Evolutionary conservation across 345 rosid species (phyloP).

Genomic region (Bruguiera parviflora): DNA sequence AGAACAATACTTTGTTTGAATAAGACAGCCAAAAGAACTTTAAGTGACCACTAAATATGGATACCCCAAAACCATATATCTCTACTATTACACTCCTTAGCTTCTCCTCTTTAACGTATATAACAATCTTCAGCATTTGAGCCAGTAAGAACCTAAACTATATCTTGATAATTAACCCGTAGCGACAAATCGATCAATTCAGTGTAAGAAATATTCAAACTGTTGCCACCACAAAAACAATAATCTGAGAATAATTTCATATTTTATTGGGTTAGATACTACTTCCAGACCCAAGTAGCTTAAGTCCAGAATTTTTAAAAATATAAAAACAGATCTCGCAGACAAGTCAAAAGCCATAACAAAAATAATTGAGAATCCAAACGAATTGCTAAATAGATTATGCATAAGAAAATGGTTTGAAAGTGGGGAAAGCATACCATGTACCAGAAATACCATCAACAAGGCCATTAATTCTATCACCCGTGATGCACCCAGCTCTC

Average conservation of each 20-base stretch:
- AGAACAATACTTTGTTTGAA: slow-evolving; percentile 7
- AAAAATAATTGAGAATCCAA: too few species aligned
- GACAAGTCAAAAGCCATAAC: neutral
- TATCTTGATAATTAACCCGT: too few species aligned
- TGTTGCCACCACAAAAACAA: neutral
- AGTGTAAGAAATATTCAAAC: neutral
- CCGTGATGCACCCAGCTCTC: slow-evolving; percentile 86
- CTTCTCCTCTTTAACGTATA: too few species aligned
- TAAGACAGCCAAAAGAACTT: slow-evolving; percentile 2
- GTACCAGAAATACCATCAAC: slow-evolving; percentile 89
- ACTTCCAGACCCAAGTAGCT: neutral
- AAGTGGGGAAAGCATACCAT: slow-evolving; percentile 52
- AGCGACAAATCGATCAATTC: too few species aligned
- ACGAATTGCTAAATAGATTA: too few species aligned
- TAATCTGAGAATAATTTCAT: neutral
- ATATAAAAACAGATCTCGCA: neutral
- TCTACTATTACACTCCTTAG: too few species aligned
- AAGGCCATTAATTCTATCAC: slow-evolving; percentile 88
- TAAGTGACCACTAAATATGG: too few species aligned
- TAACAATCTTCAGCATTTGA: neutral
- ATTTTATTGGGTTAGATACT: neutral
- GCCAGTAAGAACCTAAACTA: neutral
- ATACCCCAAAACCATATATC: too few species aligned
- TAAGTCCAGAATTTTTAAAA: neutral
- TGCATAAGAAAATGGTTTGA: neutral